A percentile compares a stretch with the other conserved stretches of the same genome.
These are phyloP conservation scores for Backusella sp. DNA, from an alignment of 192 early-diverging fungal genomes.

Conservation along the genomic window DNA sequence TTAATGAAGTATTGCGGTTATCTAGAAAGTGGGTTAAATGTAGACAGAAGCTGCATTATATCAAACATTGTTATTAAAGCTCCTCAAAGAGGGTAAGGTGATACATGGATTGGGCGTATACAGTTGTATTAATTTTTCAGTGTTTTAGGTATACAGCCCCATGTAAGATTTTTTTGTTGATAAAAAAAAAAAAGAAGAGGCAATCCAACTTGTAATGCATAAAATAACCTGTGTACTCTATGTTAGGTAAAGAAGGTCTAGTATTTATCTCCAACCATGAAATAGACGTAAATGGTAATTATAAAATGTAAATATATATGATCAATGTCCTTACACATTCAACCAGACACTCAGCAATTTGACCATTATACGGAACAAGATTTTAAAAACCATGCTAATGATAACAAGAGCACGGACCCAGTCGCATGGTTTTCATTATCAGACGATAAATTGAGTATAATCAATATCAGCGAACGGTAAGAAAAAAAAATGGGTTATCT, in stretches of 20 bases:
- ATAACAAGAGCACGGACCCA: constrained; percentile 21
- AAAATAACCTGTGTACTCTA: background rate
- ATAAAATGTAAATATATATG: background rate
- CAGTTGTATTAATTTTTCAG: background rate
- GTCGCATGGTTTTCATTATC: constrained; percentile 34
- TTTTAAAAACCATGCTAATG: constrained; percentile 17
- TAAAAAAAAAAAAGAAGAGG: background rate
- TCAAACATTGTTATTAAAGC: constrained; percentile 46
- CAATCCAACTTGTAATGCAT: background rate
- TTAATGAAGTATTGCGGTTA: constrained; percentile 16
- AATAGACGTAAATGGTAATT: constrained; percentile 40
- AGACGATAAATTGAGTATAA: constrained; percentile 8
- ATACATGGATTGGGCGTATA: background rate
- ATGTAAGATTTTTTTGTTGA: constrained; percentile 24
- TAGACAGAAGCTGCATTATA: constrained; percentile 37
- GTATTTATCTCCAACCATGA: constrained; percentile 52
- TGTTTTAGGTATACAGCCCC: constrained; percentile 46
- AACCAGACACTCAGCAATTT: constrained; percentile 31
- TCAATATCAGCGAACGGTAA: constrained; percentile 26
- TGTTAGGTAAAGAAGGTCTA: constrained; percentile 43
- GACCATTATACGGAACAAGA: constrained; percentile 35
- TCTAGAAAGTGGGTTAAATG: background rate
- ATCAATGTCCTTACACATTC: background rate
- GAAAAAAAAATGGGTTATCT: background rate
- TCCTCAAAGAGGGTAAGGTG: constrained; percentile 41